Percentiles rank a stretch among this genome's conserved stretches.
phyloP scores from a whole-genome alignment of 2,329 filamentous ascomycete species.

The Hypoxylon rubiginosum region DNA sequence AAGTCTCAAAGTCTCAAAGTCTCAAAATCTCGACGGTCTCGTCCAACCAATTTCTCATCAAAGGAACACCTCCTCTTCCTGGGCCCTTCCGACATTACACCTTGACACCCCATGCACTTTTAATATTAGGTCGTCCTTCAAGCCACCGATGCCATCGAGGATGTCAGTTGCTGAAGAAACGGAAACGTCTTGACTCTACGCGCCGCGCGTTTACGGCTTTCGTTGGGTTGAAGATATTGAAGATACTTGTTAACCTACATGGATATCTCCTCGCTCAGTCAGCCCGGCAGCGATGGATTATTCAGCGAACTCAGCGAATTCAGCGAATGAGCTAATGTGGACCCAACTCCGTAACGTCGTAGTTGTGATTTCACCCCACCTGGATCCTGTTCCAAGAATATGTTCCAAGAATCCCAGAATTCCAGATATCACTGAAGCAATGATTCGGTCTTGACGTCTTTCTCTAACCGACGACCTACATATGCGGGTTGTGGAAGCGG shows the following conservation, averaged over 20 bases:
- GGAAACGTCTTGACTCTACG: background rate
- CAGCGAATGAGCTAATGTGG: constrained; percentile 27
- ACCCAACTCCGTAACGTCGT: constrained; percentile 31
- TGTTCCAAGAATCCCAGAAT: constrained; percentile 5
- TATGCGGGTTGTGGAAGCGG: constrained; percentile 25
- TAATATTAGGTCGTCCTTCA: constrained; percentile 15
- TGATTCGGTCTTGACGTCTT: constrained; percentile 31
- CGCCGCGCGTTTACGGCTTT: constrained; percentile 22
- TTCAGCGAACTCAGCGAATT: constrained; percentile 25
- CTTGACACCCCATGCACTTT: constrained; percentile 22
- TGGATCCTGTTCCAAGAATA: constrained; percentile 27
- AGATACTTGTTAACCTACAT: background rate
- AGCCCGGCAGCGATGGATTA: constrained; percentile 5
- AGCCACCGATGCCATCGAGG: constrained; percentile 16
- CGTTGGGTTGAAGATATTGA: constrained; percentile 10
- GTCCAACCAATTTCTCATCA: constrained; percentile 22
- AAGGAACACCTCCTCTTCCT: constrained; percentile 32
- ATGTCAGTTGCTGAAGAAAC: constrained; percentile 22
- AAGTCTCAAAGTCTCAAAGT: constrained; percentile 22
- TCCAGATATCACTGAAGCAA: constrained; percentile 25
- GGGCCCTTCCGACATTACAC: constrained; percentile 19
- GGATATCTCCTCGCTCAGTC: constrained; percentile 8
- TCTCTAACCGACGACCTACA: constrained; percentile 30
- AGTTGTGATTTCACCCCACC: constrained; percentile 33
- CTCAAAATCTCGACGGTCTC: constrained; percentile 22